phyloP scores from a whole-genome alignment of 768 basidiomycete species.

The Hypsizygus marmoreus region DNA sequence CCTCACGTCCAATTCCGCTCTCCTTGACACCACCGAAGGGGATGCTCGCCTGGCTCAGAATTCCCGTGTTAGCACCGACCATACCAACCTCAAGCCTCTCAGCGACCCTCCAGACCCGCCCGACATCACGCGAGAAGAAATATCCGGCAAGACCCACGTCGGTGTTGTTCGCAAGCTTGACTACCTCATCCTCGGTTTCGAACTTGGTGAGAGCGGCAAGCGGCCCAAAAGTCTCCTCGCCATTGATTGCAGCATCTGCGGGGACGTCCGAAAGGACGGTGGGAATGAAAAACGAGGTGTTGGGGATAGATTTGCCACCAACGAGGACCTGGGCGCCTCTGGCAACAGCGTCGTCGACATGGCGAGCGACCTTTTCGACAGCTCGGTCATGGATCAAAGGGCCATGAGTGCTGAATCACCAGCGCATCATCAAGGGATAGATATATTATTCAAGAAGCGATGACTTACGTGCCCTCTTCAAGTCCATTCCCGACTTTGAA shows the following conservation, averaged over 20 bases:
- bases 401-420: conserved; percentile 75
- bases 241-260: conserved; percentile 57
- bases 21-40: conserved; percentile 94
- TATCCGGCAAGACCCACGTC: conserved; percentile 92
- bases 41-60: conserved; percentile 76
- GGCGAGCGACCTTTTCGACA: conserved; percentile 79
- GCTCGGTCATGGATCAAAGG: conserved; percentile 90
- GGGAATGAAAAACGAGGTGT: conserved; percentile 74
- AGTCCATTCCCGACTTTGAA: conserved; percentile 92
- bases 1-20: conserved; percentile 83
- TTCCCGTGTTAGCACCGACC: conserved; percentile 82
- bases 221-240: conserved; percentile 96
- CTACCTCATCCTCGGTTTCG: conserved; percentile 91
- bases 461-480: conserved; percentile 68
- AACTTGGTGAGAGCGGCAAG: conserved; percentile 87
- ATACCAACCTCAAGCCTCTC: conserved; percentile 93
- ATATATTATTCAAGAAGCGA: too few relatives aligned
- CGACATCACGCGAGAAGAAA: conserved; percentile 86
- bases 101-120: conserved; percentile 91
- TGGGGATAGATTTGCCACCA: conserved; percentile 75
- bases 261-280: conserved; percentile 91
- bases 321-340: conserved; percentile 87
- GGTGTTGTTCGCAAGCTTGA: conserved; percentile 80
- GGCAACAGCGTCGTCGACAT: conserved; percentile 85
- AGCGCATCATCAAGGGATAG: not conserved